Percentiles rank a stretch among this genome's conserved stretches.
Conservation (phyloP, 208 protist species). For the Porcisia hertigi region DNA sequence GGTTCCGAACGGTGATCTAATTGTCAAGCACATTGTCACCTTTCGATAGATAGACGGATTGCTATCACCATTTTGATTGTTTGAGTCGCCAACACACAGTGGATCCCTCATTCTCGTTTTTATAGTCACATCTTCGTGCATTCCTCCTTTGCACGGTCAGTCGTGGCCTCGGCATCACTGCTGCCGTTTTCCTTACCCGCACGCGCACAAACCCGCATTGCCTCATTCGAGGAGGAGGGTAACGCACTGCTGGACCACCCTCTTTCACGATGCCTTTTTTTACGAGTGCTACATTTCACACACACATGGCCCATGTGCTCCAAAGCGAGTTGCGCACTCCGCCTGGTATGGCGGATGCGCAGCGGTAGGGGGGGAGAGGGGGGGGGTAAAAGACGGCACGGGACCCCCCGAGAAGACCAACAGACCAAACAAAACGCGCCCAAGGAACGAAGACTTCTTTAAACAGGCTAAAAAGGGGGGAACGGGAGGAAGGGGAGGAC, state of each 20-base stretch:
- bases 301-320: background rate
- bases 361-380: background rate
- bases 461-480: background rate
- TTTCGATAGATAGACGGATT: background rate
- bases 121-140: background rate
- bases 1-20: background rate
- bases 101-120: background rate
- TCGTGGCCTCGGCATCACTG: too few species aligned
- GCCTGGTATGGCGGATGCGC: background rate
- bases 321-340: background rate
- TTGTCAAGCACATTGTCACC: background rate
- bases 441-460: background rate
- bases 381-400: background rate
- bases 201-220: background rate
- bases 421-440: background rate
- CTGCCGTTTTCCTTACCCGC: background rate
- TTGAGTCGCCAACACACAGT: background rate
- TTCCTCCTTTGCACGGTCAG: background rate
- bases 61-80: background rate
- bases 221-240: background rate
- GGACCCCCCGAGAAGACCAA: background rate
- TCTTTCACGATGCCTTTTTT: background rate
- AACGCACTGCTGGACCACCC: background rate
- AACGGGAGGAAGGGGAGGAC: background rate
- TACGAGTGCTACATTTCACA: background rate